Percentiles rank a stretch among this genome's conserved stretches.
phyloP scores from a whole-genome alignment of 257 asterid genomes.

The Ophiorrhiza pumila region DNA sequence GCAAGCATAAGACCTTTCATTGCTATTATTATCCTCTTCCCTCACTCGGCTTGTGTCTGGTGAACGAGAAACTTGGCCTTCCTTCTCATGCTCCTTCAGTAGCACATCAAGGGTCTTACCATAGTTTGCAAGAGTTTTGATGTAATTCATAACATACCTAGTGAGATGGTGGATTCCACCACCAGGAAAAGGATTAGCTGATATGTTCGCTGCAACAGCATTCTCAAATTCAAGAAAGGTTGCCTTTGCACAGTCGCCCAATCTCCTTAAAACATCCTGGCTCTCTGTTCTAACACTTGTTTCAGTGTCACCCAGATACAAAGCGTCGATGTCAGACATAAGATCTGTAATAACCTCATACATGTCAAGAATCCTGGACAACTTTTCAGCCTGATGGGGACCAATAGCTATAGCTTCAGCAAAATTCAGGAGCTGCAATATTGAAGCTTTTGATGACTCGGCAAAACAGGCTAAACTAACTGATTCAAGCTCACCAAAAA shows the following conservation, averaged over 20 bases:
- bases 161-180: constrained; percentile 89
- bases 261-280: constrained; percentile 48
- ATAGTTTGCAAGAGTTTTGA: constrained; percentile 62
- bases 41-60: constrained; percentile 49
- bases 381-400: constrained; percentile 77
- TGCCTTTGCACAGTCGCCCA: constrained; percentile 69
- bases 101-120: constrained; percentile 56
- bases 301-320: constrained; percentile 53
- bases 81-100: constrained; percentile 48
- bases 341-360: constrained; percentile 77
- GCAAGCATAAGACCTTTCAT: constrained; percentile 27
- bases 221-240: constrained; percentile 79
- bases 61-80: constrained; percentile 25
- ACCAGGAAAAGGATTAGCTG: constrained; percentile 58
- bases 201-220: constrained; percentile 58
- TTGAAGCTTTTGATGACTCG: constrained; percentile 67
- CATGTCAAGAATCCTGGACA: constrained; percentile 82
- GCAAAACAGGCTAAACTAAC: constrained; percentile 49
- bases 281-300: constrained; percentile 50
- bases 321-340: constrained; percentile 45
- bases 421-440: constrained; percentile 69
- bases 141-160: constrained; percentile 82
- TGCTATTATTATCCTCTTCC: constrained; percentile 38
- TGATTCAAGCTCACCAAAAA: constrained; percentile 64
- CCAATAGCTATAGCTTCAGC: constrained; percentile 81